A percentile compares a stretch with the other conserved stretches of the same genome.
Evolutionary conservation across 2,329 filamentous ascomycete genomes (phyloP).

Genomic region (Colletotrichum sp.): DNA sequence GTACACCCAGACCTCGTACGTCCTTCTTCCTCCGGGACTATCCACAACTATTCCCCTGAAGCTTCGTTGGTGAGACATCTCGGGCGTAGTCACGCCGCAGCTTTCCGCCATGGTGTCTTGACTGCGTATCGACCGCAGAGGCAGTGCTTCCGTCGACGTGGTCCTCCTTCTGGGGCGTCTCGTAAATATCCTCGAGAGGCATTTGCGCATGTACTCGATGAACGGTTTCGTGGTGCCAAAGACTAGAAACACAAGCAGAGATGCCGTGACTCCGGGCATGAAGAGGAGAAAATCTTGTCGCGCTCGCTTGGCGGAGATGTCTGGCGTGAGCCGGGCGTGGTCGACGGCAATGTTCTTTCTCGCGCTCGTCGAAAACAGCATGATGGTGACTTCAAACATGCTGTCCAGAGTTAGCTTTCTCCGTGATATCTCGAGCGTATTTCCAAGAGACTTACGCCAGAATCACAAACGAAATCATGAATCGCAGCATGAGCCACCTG

Average conservation of each 20-base stretch:
- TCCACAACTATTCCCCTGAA: background rate
- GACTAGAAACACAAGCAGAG: conserved; percentile 24
- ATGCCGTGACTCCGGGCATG: conserved; percentile 27
- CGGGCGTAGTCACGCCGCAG: background rate
- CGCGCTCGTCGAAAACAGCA: conserved; percentile 41
- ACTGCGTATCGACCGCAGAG: background rate
- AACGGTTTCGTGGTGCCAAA: conserved; percentile 27
- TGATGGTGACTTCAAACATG: conserved; percentile 39
- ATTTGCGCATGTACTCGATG: conserved; percentile 19
- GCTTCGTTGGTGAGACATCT: background rate
- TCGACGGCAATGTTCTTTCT: conserved; percentile 32
- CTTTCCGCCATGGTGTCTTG: background rate
- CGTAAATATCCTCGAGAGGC: background rate
- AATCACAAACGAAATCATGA: conserved; percentile 46
- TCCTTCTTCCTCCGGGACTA: background rate
- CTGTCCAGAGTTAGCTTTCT: conserved; percentile 13
- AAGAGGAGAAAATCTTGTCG: conserved; percentile 22
- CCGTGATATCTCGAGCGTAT: no score
- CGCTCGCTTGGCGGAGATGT: conserved; percentile 30
- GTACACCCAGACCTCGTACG: background rate
- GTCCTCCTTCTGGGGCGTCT: background rate
- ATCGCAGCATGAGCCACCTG: conserved; percentile 47
- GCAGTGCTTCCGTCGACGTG: background rate
- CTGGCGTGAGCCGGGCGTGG: conserved; percentile 28
- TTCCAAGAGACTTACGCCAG: conserved; percentile 32